These are phyloP conservation scores for Leucosporidium creatinivorum DNA, from an alignment of 768 basidiomycete genomes.

Conservation along the genomic window DNA sequence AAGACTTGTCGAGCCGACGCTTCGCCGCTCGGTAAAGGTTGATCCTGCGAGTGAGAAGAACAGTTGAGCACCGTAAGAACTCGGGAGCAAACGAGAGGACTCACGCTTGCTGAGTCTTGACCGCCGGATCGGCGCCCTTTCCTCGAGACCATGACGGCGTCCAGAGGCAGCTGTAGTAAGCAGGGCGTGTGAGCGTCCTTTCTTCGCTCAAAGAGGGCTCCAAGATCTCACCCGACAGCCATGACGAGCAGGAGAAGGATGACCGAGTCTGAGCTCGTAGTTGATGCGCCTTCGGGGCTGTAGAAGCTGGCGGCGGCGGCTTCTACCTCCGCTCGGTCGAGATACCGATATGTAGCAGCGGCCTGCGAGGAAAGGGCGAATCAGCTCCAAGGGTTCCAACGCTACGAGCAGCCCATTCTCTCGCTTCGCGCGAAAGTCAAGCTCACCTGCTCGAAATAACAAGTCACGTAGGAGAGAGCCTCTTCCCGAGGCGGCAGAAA, in stretches of 20 bases:
- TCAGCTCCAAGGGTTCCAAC: background rate
- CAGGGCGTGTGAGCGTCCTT: background rate
- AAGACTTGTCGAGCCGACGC: background rate
- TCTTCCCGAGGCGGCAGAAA: background rate
- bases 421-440: too few species aligned
- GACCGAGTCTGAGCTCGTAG: background rate
- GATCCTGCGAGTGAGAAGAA: background rate
- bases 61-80: too few species aligned
- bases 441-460: background rate
- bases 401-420: background rate
- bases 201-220: background rate
- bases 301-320: background rate
- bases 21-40: background rate
- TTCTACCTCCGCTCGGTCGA: background rate
- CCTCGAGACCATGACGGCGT: background rate
- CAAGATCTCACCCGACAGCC: background rate
- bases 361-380: background rate
- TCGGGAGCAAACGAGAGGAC: too few species aligned
- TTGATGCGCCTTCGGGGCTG: background rate
- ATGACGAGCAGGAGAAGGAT: background rate
- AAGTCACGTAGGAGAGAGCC: background rate
- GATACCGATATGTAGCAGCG: background rate
- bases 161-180: background rate
- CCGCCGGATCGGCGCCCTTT: background rate
- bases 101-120: background rate